Conservation (phyloP, 208 protist genomes). For the Acanthamoeba rhysodes region DNA sequence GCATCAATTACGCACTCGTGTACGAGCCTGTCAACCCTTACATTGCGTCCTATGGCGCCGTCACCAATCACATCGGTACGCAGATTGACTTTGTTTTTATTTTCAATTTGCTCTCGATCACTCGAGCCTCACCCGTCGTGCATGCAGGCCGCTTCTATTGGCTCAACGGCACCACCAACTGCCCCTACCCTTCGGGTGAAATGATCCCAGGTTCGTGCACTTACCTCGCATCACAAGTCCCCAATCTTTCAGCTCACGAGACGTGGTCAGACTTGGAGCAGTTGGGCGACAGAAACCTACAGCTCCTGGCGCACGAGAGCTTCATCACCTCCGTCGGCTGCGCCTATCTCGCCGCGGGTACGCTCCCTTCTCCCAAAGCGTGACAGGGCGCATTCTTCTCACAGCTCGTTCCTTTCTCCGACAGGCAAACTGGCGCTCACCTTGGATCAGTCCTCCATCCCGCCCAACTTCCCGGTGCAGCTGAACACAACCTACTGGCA, state of each 20-base stretch:
- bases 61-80: slow-evolving; percentile 48
- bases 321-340: slow-evolving; percentile 53
- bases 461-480: slow-evolving; percentile 48
- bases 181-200: slow-evolving; percentile 40
- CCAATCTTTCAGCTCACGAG: neutral
- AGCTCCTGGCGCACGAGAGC: slow-evolving; percentile 40
- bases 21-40: slow-evolving; percentile 66
- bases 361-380: neutral
- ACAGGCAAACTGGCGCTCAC: slow-evolving; percentile 40
- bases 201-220: slow-evolving; percentile 59
- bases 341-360: slow-evolving; percentile 55
- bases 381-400: no score
- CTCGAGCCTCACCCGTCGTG: neutral
- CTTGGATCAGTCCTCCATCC: slow-evolving; percentile 51
- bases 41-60: slow-evolving; percentile 40
- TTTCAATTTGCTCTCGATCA: neutral
- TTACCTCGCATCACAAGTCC: neutral
- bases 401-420: neutral
- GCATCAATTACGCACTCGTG: slow-evolving; percentile 65
- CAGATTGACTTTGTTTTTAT: neutral
- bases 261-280: slow-evolving; percentile 8
- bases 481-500: slow-evolving; percentile 41
- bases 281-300: slow-evolving; percentile 13
- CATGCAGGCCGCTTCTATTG: slow-evolving; percentile 58
- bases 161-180: slow-evolving; percentile 10